Percentiles rank a stretch among this genome's conserved stretches.
phyloP scores from a whole-genome alignment of 1,139 yeast species.

The Hyphopichia burtonii region DNA sequence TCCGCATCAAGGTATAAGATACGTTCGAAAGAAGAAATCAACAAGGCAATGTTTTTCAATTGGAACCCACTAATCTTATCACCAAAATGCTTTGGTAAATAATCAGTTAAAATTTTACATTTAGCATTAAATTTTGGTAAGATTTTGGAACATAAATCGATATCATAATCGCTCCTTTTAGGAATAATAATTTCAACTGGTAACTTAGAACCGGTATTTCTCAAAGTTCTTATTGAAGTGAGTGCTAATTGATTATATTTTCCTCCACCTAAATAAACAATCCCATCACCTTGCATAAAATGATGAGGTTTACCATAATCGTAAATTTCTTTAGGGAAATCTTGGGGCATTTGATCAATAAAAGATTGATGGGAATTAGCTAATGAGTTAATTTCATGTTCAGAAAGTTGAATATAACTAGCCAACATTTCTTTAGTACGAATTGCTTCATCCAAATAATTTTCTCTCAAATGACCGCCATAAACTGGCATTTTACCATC shows the following conservation, averaged over 20 bases:
- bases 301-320: conserved; percentile 18
- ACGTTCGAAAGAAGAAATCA: conserved; percentile 32
- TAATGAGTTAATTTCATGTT: conserved; percentile 18
- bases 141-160: conserved; percentile 28
- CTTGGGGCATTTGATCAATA: conserved; percentile 17
- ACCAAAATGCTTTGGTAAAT: conserved; percentile 21
- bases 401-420: conserved; percentile 20
- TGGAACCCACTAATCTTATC: conserved; percentile 27
- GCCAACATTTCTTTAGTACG: conserved; percentile 24
- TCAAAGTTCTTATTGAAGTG: conserved; percentile 51
- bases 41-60: conserved; percentile 32
- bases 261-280: conserved; percentile 65
- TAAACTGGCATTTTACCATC: conserved; percentile 29
- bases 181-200: conserved; percentile 56
- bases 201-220: conserved; percentile 52
- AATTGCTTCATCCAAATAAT: conserved; percentile 27
- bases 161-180: conserved; percentile 25
- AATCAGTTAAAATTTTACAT: conserved; percentile 35
- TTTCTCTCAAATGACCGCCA: conserved; percentile 38
- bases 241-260: conserved; percentile 55
- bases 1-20: conserved; percentile 39
- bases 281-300: conserved; percentile 51
- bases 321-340: conserved; percentile 22
- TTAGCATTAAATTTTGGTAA: conserved; percentile 30
- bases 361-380: conserved; percentile 21